phyloP scores from a whole-genome alignment of 2,329 filamentous ascomycete genomes.

The Fusarium veterinarium region DNA sequence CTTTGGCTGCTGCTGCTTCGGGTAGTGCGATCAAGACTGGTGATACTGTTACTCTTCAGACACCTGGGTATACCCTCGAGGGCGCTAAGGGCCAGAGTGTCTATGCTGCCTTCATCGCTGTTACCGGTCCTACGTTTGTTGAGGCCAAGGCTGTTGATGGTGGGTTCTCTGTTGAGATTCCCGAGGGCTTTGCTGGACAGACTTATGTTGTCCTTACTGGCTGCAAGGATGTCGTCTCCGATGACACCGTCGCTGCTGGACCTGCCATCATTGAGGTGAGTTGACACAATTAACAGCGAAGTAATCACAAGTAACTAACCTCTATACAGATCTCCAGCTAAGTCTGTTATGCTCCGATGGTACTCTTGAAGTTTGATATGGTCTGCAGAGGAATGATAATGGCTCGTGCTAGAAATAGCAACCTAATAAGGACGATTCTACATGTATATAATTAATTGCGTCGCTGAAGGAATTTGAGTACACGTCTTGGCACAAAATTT shows the following conservation, averaged over 20 bases:
- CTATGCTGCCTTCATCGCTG: conserved; percentile 52
- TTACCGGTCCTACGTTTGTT: conserved; percentile 40
- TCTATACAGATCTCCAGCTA: conserved; percentile 17
- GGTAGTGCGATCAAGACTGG: conserved; percentile 41
- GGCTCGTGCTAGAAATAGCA: neutral
- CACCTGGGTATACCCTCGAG: conserved; percentile 43
- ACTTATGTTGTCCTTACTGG: conserved; percentile 54
- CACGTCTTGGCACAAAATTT: neutral
- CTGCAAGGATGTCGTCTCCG: conserved; percentile 49
- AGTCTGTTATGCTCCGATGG: rapidly evolving
- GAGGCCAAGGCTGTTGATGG: conserved; percentile 36
- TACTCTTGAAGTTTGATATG: rapidly evolving
- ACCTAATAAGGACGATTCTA: neutral
- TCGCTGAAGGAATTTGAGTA: neutral
- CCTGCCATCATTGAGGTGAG: conserved; percentile 50
- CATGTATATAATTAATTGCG: neutral
- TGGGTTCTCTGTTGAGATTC: conserved; percentile 41
- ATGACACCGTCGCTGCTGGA: conserved; percentile 53
- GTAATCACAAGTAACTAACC: neutral
- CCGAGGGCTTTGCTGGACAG: conserved; percentile 51
- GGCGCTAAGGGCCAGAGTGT: conserved; percentile 38
- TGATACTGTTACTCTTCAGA: conserved; percentile 42
- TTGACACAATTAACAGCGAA: rapidly evolving
- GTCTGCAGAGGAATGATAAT: neutral
- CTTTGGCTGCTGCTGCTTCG: conserved; percentile 51